Evolutionary conservation across 306 rosid species (phyloP).

Genomic region (Prunus fruticosa): DNA sequence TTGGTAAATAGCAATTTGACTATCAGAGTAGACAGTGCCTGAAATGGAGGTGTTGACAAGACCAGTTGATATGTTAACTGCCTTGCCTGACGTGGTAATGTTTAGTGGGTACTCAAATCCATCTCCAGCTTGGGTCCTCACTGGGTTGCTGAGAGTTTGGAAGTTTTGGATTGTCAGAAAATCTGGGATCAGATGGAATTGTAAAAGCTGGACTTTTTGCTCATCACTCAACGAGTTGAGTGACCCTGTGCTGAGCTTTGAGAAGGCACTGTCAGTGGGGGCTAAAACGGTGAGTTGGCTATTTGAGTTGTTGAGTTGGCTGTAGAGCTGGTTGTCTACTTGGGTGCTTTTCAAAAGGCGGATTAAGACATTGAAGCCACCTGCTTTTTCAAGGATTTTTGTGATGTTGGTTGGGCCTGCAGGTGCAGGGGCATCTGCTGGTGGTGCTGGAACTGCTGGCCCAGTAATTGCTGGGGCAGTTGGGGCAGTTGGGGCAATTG

Average conservation of each 20-base stretch:
- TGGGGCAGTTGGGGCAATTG: constrained; percentile 4
- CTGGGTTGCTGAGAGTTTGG: constrained; percentile 70
- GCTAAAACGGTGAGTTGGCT: constrained; percentile 58
- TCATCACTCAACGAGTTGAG: constrained; percentile 51
- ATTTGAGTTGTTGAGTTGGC: constrained; percentile 50
- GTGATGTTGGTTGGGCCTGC: constrained; percentile 44
- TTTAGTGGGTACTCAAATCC: constrained; percentile 47
- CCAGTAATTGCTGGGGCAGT: neutral
- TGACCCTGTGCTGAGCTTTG: constrained; percentile 61
- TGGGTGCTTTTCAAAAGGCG: constrained; percentile 60
- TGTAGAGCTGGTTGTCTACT: constrained; percentile 45
- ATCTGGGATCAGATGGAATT: constrained; percentile 57
- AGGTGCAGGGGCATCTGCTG: constrained; percentile 37
- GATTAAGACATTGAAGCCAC: constrained; percentile 49
- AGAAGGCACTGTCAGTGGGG: constrained; percentile 59
- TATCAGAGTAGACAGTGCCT: constrained; percentile 52
- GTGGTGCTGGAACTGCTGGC: constrained; percentile 2
- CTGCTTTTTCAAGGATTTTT: constrained; percentile 59
- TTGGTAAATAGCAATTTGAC: constrained; percentile 49
- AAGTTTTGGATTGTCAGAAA: constrained; percentile 44
- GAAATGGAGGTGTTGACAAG: constrained; percentile 59
- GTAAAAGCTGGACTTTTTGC: constrained; percentile 57
- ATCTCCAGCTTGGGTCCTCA: constrained; percentile 68
- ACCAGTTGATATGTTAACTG: constrained; percentile 62
- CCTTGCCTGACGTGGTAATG: constrained; percentile 44